phyloP scores from a whole-genome alignment of 2,329 filamentous ascomycete genomes.

The Bipolaris zeicola region DNA sequence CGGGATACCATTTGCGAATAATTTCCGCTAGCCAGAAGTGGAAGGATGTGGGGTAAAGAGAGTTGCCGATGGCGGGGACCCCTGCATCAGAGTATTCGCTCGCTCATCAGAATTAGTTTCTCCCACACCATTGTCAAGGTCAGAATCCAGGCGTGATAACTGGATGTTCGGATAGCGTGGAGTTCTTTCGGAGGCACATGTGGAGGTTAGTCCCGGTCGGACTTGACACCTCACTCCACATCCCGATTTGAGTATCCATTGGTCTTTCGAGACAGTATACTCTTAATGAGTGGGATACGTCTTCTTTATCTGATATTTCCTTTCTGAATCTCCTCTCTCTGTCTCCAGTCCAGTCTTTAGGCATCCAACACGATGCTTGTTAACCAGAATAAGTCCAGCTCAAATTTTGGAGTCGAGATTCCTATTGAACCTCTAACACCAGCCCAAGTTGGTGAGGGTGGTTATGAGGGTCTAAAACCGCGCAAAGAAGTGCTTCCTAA shows the following conservation, averaged over 20 bases:
- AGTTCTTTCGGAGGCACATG: background rate
- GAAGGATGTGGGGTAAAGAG: background rate
- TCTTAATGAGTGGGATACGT: background rate
- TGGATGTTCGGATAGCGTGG: background rate
- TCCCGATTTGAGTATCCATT: background rate
- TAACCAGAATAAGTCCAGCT: background rate
- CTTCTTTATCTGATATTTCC: background rate
- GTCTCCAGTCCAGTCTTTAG: background rate
- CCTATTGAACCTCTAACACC: background rate
- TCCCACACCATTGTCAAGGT: background rate
- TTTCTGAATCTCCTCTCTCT: background rate
- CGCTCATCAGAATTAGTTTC: background rate
- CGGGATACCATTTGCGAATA: background rate
- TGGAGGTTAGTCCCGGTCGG: background rate
- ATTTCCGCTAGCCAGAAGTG: background rate
- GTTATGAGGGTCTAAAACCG: background rate
- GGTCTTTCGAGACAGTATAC: background rate
- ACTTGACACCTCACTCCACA: background rate
- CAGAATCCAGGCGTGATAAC: background rate
- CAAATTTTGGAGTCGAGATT: background rate
- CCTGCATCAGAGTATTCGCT: background rate
- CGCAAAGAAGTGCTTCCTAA: background rate
- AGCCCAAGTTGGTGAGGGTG: background rate
- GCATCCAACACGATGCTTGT: background rate
- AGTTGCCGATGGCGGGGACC: background rate